A percentile compares a stretch with the other conserved stretches of the same genome.
Evolutionary conservation across 257 asterid genomes (phyloP).

Genomic region (Solanum corneliomulleri): DNA sequence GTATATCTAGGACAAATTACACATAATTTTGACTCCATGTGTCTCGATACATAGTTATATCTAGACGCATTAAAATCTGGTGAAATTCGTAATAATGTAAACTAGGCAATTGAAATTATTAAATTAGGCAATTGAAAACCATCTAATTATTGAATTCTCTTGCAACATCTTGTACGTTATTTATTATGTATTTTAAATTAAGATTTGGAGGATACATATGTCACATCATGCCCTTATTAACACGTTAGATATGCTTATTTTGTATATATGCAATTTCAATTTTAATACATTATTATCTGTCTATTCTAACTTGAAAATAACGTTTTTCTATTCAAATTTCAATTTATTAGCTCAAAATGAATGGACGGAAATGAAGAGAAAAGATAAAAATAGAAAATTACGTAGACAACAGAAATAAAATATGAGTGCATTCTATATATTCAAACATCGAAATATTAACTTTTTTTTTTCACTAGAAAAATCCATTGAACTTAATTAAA

Average conservation of each 20-base stretch:
- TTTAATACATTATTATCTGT: neutral
- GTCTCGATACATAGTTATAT: neutral
- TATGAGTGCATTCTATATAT: too few species aligned
- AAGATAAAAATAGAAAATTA: neutral
- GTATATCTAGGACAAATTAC: too few species aligned
- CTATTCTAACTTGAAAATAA: neutral
- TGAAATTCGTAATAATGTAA: too few species aligned
- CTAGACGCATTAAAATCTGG: neutral
- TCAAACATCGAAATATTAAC: neutral
- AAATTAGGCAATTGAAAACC: neutral
- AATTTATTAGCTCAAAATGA: neutral
- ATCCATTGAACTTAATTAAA: neutral
- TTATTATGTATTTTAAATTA: neutral
- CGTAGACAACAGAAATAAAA: too few species aligned
- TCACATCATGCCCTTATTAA: neutral
- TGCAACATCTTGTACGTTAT: neutral
- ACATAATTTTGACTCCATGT: neutral
- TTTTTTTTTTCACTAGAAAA: neutral
- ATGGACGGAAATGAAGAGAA: neutral
- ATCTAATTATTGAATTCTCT: neutral
- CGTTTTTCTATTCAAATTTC: neutral
- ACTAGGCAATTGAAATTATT: neutral
- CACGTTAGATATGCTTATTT: neutral
- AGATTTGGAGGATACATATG: neutral
- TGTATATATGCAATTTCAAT: neutral